These are phyloP conservation scores for Phaffia australis DNA, from an alignment of 768 basidiomycete species.

Conservation along the genomic window DNA sequence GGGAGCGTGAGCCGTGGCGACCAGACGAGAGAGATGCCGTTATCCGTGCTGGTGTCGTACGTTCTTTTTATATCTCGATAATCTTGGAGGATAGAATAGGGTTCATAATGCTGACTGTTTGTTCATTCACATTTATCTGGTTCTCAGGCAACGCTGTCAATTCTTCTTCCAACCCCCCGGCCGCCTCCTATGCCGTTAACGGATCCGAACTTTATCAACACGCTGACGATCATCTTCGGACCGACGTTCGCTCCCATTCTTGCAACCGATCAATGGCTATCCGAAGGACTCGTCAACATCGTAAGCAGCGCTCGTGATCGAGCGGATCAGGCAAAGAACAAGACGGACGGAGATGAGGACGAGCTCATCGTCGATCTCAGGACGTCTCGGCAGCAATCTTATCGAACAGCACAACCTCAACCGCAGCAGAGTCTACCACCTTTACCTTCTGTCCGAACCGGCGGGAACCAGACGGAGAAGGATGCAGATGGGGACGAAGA, in stretches of 20 bases:
- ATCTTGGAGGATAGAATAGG: not conserved
- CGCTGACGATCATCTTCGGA: slow-evolving; percentile 7
- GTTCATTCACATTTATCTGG: not conserved
- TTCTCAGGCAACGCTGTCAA: not conserved
- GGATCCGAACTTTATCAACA: not conserved
- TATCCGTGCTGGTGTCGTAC: slow-evolving; percentile 29
- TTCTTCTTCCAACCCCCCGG: slow-evolving; percentile 2
- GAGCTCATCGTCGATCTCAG: not conserved
- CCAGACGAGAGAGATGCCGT: slow-evolving; percentile 27
- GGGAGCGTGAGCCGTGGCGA: slow-evolving; percentile 28
- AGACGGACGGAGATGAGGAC: not conserved
- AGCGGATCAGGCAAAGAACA: not conserved
- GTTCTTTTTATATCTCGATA: slow-evolving; percentile 13
- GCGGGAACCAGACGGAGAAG: not conserved
- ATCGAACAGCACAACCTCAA: not conserved
- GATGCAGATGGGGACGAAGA: slow-evolving; percentile 11
- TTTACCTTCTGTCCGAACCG: not conserved
- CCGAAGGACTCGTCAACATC: slow-evolving; percentile 3
- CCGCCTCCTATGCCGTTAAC: not conserved
- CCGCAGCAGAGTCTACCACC: not conserved
- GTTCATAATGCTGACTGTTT: not conserved
- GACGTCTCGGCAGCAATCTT: not conserved
- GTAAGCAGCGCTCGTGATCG: not conserved
- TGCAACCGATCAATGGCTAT: slow-evolving; percentile 10
- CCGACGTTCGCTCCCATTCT: not conserved